Evolutionary conservation across 75 land plant genomes (phyloP).

Genomic region (Sequoiadendron giganteum): DNA sequence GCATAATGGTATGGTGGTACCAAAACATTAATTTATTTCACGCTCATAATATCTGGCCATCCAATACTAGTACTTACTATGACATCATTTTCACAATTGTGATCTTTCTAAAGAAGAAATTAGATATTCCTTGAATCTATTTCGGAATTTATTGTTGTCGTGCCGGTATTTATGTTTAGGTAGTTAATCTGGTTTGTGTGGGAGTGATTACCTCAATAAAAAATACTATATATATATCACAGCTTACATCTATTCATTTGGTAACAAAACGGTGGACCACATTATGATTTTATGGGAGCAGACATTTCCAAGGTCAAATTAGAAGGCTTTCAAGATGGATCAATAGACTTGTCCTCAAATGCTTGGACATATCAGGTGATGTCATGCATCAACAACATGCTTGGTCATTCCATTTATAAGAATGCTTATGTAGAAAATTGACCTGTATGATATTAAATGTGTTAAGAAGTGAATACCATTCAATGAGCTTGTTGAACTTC

Average conservation of each 20-base stretch:
- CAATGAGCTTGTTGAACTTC: background rate
- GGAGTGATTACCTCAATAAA: background rate
- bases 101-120: no score
- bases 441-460: background rate
- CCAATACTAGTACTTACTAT: no score
- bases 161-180: background rate
- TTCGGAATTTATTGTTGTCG: no score
- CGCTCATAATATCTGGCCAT: background rate
- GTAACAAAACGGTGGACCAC: constrained; percentile 90
- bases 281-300: constrained; percentile 85
- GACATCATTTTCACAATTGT: no score
- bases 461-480: background rate
- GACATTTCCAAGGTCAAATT: constrained; percentile 72
- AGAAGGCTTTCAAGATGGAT: constrained; percentile 55
- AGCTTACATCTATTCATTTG: constrained; percentile 5
- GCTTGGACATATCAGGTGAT: constrained; percentile 91
- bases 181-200: background rate
- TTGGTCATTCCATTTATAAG: background rate
- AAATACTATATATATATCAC: background rate
- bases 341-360: constrained; percentile 52
- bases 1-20: background rate
- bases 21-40: background rate
- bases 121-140: no score
- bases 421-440: background rate
- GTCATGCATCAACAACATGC: no score